phyloP scores from a whole-genome alignment of 768 basidiomycete species.

The Lactifluus pinguis region DNA sequence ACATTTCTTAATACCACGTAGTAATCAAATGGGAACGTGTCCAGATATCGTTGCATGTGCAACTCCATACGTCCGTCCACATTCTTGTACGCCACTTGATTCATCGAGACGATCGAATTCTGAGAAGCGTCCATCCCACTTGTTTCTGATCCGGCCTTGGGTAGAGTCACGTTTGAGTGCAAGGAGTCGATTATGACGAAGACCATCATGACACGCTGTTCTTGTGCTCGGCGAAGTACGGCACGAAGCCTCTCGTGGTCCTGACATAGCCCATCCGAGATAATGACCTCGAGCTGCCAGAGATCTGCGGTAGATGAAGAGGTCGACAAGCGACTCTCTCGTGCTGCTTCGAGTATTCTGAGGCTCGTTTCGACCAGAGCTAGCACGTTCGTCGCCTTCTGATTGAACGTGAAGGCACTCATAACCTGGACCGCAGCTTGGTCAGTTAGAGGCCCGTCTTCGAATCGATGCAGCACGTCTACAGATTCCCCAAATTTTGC shows the following conservation, averaged over 20 bases:
- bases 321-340: constrained; percentile 52
- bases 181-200: constrained; percentile 94
- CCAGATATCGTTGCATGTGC: constrained; percentile 81
- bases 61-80: constrained; percentile 79
- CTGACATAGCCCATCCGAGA: constrained; percentile 98
- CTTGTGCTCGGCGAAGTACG: constrained; percentile 74
- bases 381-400: constrained; percentile 81
- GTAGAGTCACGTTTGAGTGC: constrained; percentile 34
- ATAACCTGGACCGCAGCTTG: constrained; percentile 74
- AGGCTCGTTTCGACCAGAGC: constrained; percentile 75
- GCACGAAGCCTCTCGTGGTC: constrained; percentile 82
- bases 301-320: constrained; percentile 69
- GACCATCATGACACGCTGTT: constrained; percentile 88
- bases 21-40: constrained; percentile 97
- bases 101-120: constrained; percentile 87
- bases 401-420: constrained; percentile 80
- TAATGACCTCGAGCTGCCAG: constrained; percentile 98
- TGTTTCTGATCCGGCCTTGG: neutral
- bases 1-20: constrained; percentile 89
- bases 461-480: constrained; percentile 83
- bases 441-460: constrained; percentile 72
- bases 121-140: constrained; percentile 26
- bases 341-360: constrained; percentile 61
- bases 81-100: constrained; percentile 79
- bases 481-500: constrained; percentile 84